These are phyloP conservation scores for Quercus phellos DNA, from an alignment of 331 rosid species.

Conservation along the genomic window DNA sequence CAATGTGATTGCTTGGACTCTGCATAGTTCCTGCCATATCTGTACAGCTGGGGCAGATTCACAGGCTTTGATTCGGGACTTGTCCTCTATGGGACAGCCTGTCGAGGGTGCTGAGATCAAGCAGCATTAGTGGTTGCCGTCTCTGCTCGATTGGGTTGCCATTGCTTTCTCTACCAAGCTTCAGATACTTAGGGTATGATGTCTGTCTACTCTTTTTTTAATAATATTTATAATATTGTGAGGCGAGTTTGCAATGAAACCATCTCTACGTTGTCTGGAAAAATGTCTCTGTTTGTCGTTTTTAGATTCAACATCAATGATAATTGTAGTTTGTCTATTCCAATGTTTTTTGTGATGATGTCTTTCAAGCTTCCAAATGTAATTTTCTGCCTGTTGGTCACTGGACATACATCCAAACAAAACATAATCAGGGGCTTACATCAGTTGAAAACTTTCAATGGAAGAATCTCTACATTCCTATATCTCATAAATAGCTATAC, in stretches of 20 bases:
- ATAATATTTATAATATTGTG: not conserved
- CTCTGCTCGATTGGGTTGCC: constrained; percentile 98
- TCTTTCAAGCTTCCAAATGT: not conserved
- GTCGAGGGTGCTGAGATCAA: constrained; percentile 92
- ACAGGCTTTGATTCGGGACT: constrained; percentile 94
- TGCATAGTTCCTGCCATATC: constrained; percentile 88
- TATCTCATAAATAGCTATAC: not conserved
- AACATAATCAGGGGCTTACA: not conserved
- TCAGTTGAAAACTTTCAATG: not conserved
- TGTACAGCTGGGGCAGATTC: constrained; percentile 97
- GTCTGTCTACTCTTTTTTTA: too few species aligned
- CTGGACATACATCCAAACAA: not conserved
- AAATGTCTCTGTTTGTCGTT: not conserved
- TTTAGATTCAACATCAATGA: not conserved
- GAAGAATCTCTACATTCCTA: not conserved
- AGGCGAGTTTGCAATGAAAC: not conserved
- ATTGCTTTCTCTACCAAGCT: constrained; percentile 91
- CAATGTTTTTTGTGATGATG: not conserved
- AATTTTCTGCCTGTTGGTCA: not conserved
- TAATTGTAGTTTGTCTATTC: not conserved
- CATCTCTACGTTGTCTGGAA: not conserved
- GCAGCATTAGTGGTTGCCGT: constrained; percentile 96
- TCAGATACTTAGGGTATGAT: constrained; percentile 92
- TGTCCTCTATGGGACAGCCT: constrained; percentile 95
- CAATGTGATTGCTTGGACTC: constrained; percentile 95